Base-by-base conservation (phyloP, 2,329 filamentous ascomycete genomes). In the Claviceps africana region DNA sequence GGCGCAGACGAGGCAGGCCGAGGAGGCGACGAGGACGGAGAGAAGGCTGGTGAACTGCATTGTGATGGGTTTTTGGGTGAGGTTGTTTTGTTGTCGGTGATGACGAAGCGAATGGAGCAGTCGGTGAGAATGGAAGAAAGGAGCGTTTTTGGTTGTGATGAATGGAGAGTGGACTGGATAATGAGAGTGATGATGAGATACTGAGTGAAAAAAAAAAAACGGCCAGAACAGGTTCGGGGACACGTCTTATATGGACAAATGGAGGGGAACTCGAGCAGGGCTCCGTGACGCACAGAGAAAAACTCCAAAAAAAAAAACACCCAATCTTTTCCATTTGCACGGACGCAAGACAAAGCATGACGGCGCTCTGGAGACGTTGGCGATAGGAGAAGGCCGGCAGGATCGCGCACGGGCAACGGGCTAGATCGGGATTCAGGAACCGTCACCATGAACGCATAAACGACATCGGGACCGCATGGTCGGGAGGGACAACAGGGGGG, bases 21-120 rank as follows among this genome's bases (percentile, higher is more conserved):
- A n/a, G 4, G 51, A 46, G 33, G 51, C 33, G 42, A 53, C 22
- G 42, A 53, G 9, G 13, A 35, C 47, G 28, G 47, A 42, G 40
- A 53, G 11, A 47, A 53, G 10, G 9, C 37, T n/a, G 25, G 42
- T 45, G 51, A 42, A 40, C 40, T 49, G 25, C 51, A 53, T 53
- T 30, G 46, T 50, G 42, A 50, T 31, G 28, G 1, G 13, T 13
- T 33, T 47, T 2, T 45, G 15, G 11, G 5, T 1, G 4, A 8
- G 3, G 9, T 2, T 19, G 8, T 9, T 17, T 17, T 44, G 15
- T 6, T 25, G 15, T 13, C 7, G 5, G 11, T 17, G 21, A 25
- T 13, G 1, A 4, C 25, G 40, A 43, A 17, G 11, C 22, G 21
- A 15, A 40, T 9, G 30, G 30, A 40, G 3, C 13, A 25, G 21